These are phyloP conservation scores for Malus asiatica DNA, from an alignment of 306 rosid genomes.

Conservation along the genomic window DNA sequence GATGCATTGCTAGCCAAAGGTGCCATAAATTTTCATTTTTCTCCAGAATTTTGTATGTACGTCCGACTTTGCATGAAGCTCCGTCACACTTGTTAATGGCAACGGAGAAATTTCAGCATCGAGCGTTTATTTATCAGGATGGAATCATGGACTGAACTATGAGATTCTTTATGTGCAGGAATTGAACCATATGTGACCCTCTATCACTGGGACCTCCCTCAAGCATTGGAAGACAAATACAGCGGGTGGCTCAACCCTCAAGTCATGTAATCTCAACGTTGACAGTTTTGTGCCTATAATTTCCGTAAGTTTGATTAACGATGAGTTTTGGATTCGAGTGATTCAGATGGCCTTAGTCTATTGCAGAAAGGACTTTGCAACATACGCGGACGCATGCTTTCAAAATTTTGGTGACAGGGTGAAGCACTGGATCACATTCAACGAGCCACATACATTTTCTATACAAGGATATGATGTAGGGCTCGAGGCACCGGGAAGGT, in stretches of 20 bases:
- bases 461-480: slow-evolving; percentile 85
- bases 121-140: too few species aligned
- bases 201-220: slow-evolving; percentile 97
- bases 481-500: slow-evolving; percentile 83
- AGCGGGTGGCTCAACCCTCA: slow-evolving; percentile 73
- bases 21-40: slow-evolving; percentile 9
- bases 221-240: slow-evolving; percentile 77
- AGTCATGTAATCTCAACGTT: slow-evolving; percentile 46
- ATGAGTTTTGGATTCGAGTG: neutral
- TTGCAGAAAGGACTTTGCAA: slow-evolving; percentile 65
- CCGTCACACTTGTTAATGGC: neutral
- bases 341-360: neutral
- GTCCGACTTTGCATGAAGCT: neutral
- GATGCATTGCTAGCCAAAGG: slow-evolving; percentile 74
- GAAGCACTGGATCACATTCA: slow-evolving; percentile 91
- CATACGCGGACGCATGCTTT: slow-evolving; percentile 76
- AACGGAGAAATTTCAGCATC: too few species aligned
- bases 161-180: slow-evolving; percentile 26
- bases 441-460: slow-evolving; percentile 81
- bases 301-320: neutral
- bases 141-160: too few species aligned
- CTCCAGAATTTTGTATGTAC: neutral
- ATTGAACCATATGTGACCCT: slow-evolving; percentile 86
- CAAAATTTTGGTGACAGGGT: slow-evolving; percentile 89
- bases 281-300: neutral